Base-by-base conservation (phyloP, 2,329 filamentous ascomycete genomes). In the Phoma sp. region DNA sequence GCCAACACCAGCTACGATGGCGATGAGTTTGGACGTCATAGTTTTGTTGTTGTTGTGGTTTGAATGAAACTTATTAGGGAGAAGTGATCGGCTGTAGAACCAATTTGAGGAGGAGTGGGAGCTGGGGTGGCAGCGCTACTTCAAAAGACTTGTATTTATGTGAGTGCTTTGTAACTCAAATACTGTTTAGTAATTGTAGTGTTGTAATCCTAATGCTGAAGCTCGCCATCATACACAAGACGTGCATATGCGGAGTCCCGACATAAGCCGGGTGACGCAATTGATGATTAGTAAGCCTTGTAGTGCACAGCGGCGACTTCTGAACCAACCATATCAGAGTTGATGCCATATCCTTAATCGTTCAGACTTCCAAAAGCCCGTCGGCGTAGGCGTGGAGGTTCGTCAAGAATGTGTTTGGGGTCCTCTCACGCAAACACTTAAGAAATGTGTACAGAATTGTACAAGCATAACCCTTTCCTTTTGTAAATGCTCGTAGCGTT, bases 1-100 rank as follows among this genome's bases (percentile, higher is more conserved):
- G n/a, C 90, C 90, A 37, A 87, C 88, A 51, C 89, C 90, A 10
- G 88, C 88, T 55, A 92, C 76, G 57, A 92, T 78, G 45, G 88
- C 85, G 72, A 87, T 89, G 66, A 89, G 82, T 62, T 81, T 82
- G 43, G 79, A 75, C 6, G 75, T 46, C 75, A 78, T 77, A 15
- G 15, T 38, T 24, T 13, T 48, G 40, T 37, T 25, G 19, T 17
- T 12, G 17, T 22, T 22, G 41, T 40, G 35, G 19, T 21, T 29
- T 35, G 19, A 24, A 33, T 38, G 4, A 17, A 17, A 17, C 15
- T 45, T 22, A 36, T 41, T 38, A 50, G 54, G 41, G 33, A 40
- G 13, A 52, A 36, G 12, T 45, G 43, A 7, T 40, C 27, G 27
- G 39, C 22, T 39, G 43, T 46, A 13, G 10, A 15, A 19, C 21